Conservation (phyloP, 1,284 basidiomycete species). For the Agaricales sp. region DNA sequence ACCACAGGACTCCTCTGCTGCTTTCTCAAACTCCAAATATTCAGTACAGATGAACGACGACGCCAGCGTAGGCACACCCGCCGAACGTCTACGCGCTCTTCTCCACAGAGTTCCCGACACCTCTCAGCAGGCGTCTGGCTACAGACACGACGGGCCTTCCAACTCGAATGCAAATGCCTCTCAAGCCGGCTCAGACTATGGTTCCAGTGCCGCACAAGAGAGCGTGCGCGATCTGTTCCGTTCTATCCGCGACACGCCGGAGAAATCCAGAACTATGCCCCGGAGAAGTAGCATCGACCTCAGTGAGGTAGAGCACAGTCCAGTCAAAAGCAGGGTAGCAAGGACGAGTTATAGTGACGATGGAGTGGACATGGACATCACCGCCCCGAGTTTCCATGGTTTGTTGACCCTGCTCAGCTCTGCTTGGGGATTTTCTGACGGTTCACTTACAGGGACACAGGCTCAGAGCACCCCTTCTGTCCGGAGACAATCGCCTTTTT, state of each 20-base stretch:
- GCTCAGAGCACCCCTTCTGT: not conserved
- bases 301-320: not conserved
- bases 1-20: not conserved
- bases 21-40: not conserved
- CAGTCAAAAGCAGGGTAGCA: not conserved
- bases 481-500: not conserved
- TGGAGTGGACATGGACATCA: not conserved
- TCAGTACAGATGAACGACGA: not conserved
- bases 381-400: not conserved
- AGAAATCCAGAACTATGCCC: not conserved
- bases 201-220: not conserved
- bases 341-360: not conserved
- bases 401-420: not conserved
- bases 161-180: not conserved
- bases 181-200: not conserved
- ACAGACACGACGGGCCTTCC: not conserved
- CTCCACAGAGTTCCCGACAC: not conserved
- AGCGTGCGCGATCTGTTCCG: constrained; percentile 1
- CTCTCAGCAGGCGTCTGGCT: not conserved
- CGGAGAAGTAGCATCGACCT: constrained; percentile 1
- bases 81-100: not conserved
- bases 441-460: not conserved
- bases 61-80: not conserved
- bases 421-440: not conserved
- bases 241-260: not conserved